A percentile compares a stretch with the other conserved stretches of the same genome.
Evolutionary conservation across 805 yeast species (phyloP).

Genomic region (Wilhelminamyces savonicus): DNA sequence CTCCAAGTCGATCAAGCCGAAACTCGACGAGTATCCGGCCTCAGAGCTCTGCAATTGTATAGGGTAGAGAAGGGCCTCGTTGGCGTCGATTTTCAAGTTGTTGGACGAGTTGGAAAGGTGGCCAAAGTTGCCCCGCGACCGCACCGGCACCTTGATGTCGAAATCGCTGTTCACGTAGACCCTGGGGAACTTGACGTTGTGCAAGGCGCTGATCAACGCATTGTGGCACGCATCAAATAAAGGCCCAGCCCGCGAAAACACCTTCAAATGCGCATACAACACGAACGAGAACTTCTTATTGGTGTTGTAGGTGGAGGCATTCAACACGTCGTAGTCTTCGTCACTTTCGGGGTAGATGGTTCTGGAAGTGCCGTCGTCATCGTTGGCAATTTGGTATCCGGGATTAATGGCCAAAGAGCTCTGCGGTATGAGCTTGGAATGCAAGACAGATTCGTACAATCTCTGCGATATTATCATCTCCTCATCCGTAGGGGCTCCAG

Average conservation of each 20-base stretch:
- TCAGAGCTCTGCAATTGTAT: slow-evolving; percentile 34
- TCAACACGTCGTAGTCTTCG: slow-evolving; percentile 17
- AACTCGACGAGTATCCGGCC: slow-evolving; percentile 44
- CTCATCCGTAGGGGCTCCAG: slow-evolving; percentile 80
- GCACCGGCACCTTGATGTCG: slow-evolving; percentile 45
- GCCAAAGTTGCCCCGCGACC: slow-evolving; percentile 46
- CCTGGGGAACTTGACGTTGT: slow-evolving; percentile 55
- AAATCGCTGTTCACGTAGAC: slow-evolving; percentile 58
- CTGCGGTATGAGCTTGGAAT: slow-evolving; percentile 45
- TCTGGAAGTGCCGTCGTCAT: slow-evolving; percentile 7
- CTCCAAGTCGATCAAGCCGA: slow-evolving; percentile 50
- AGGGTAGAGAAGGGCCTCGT: slow-evolving; percentile 17
- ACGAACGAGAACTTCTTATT: slow-evolving; percentile 34
- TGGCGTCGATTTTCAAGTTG: slow-evolving; percentile 49
- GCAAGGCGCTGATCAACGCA: slow-evolving; percentile 58
- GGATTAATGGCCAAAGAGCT: slow-evolving; percentile 8
- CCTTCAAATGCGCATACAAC: slow-evolving; percentile 66
- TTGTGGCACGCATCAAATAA: slow-evolving; percentile 71
- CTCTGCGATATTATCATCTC: slow-evolving; percentile 71
- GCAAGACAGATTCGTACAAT: slow-evolving; percentile 53
- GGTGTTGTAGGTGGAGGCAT: slow-evolving; percentile 10
- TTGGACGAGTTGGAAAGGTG: slow-evolving; percentile 35
- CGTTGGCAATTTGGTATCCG: slow-evolving; percentile 11
- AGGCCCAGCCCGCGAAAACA: slow-evolving; percentile 79
- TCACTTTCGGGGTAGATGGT: slow-evolving; percentile 60